Base-by-base conservation (phyloP, 2,329 filamentous ascomycete species). In the Diaporthe ilicicola region DNA sequence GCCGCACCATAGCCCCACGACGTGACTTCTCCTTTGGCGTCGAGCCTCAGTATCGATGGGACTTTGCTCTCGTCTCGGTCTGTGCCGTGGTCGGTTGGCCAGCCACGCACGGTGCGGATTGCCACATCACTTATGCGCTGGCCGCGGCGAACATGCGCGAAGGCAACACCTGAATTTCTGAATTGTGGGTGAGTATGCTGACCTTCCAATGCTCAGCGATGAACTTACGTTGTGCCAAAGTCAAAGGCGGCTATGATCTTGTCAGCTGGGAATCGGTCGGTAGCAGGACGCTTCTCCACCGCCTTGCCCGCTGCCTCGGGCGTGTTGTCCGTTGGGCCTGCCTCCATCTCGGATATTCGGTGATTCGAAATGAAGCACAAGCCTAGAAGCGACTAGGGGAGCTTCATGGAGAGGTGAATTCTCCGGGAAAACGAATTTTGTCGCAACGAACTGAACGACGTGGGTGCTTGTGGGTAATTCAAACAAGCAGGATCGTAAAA, bases 171-270 rank as follows among this genome's bases (percentile, higher is more conserved):
- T n/a, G 59, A 48, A 9, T 34, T 34, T 0, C 59, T 62, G 12
- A 3, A 2, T 10, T n/a, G 15, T 4, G 4, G 1, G 8, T 34
- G 1, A 62, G 59, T n/a, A 50, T 12, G 29, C 0, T 4, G 12
- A 6, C 0, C 5, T 1, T 7, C 2, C 22, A 13, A 0, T 12
- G 0, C 0, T 24, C n/a, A 8, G 3, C 2, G 0, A 1, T 32
- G 0, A 10, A 64, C 59, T 7, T 24, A 64, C 59, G 59, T 64
- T 0, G 59, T 64, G 15, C 59, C 59, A 13, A 24, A 12, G n/a
- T 50, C 59, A 1, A 64, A 24, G 1, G 42, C 59, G 2, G 50
- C 44, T 10, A 64, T 4, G 2, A 64, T n/a, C 9, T 9, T 19
- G 5, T 24, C 46, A 5, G 5, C 2, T 7, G 9, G 42, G 6